Evolutionary conservation across 2,329 filamentous ascomycete species (phyloP).

Genomic region (Cercospora citrullina): DNA sequence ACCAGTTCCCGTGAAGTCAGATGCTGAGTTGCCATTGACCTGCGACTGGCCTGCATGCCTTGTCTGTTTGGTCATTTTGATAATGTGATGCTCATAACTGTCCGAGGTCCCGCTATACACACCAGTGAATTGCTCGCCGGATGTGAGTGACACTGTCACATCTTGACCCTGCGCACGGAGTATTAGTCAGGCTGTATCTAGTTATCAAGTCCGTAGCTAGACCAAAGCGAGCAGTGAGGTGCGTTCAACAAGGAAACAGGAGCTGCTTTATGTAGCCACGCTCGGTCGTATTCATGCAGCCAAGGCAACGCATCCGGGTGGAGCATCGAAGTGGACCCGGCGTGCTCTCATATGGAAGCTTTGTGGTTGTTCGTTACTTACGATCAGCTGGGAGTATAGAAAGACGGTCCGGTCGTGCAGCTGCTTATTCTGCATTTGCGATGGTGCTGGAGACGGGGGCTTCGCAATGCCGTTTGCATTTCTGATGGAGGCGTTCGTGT

Average conservation of each 20-base stretch:
- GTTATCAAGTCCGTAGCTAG: background rate
- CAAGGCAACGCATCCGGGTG: background rate
- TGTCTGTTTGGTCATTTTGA: conserved; percentile 66
- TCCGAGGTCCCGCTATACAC: conserved; percentile 59
- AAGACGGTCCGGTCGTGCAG: conserved; percentile 59
- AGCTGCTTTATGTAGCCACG: background rate
- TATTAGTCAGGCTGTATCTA: background rate
- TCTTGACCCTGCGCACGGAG: conserved; percentile 52
- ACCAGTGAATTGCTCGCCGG: conserved; percentile 61
- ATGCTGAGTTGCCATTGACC: conserved; percentile 48
- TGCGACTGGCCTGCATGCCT: conserved; percentile 44
- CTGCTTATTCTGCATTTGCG: conserved; percentile 47
- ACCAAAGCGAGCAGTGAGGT: background rate
- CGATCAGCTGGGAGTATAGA: conserved; percentile 59
- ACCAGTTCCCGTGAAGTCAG: conserved; percentile 46
- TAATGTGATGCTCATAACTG: conserved; percentile 54
- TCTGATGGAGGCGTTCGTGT: conserved; percentile 11
- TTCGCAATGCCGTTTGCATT: conserved; percentile 55
- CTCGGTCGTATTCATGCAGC: background rate
- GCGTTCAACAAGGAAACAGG: background rate
- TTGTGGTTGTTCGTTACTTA: conserved; percentile 51
- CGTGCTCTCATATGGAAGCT: background rate
- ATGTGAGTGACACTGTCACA: conserved; percentile 58
- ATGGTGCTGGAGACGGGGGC: conserved; percentile 27
- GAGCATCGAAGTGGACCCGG: background rate